Base-by-base conservation (phyloP, 2,329 filamentous ascomycete species). In the Fusarium nisikadoi region DNA sequence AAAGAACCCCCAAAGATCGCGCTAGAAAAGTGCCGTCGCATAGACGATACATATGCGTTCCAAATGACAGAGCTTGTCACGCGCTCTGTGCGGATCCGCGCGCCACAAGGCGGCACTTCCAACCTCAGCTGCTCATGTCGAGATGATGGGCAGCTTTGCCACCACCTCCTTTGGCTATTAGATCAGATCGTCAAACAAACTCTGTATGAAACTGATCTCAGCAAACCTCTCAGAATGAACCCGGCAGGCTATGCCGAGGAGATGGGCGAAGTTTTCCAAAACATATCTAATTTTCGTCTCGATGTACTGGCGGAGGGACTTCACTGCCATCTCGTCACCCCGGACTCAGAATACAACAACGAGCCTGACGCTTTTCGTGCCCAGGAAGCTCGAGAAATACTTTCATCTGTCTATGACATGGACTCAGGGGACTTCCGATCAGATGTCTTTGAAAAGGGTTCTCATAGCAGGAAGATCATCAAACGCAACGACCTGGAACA, bases 1-100 rank as follows among this genome's bases (percentile, higher is more conserved):
- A 80, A 79, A 36, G 83, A 86, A 16, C 83, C 86, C 0, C 85
- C 87, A 5, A 82, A 82, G 64, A 84, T 90, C 64, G 80, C 83
- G 1, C 78, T 89, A 11, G 84, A 88, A 71, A 83, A 83, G 60
- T 89, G 87, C 65, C 83, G 84, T 27, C 81, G 83, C 43, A 81
- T 84, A 46, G 82, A 84, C 29, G 75, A 85, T 65, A 85, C 86
- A 25, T 88, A 87, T 62, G 85, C 87, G 52, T 89, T 89, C 65
- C 84, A 88, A 73, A 84, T 90, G 80, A 86, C 86, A 8, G 88
- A 89, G 76, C 79, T 85, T 5, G 85, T 86, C 31, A 86, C 86
- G 19, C 84, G 85, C 16, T 86, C 85, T 23, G 82, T 89, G 45
- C 83, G 86, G 43, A 86, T 88, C 35, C 84, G 84, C 5, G 80